Evolutionary conservation across 805 yeast genomes (phyloP), one percentile per base, ranked within the genome.

Genomic region (Ogataea chonburiensis): DNA sequence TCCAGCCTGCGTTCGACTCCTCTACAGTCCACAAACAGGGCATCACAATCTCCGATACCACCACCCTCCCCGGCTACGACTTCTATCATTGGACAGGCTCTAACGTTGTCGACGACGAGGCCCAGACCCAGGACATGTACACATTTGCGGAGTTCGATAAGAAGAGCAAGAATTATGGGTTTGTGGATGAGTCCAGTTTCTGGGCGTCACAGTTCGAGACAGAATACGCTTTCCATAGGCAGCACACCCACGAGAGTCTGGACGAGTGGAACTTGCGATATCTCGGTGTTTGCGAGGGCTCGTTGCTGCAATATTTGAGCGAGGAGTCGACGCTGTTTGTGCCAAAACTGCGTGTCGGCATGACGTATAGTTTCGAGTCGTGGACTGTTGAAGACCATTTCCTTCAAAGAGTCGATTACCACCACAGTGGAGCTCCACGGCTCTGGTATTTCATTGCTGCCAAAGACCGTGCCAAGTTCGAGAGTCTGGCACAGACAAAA

Each of bases 361-460:
- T 73, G 75, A 60, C 76, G 2, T 73, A 70, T 43, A 68, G 81
- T 32, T 59, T 73, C 2, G 70, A 71, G 34, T 67, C 74, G 28
- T 82, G 86, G 86, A 55, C 59, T 14, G 56, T 69, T 36, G 84
- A 76, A 46, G 88, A 81, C 45, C 82, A 76, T 42, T 75, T 73
- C 54, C 55, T 81, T 3, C 76, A 77, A 28, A 51, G 64, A 8
- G 60, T 70, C 18, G 77, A 75, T 49, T 80, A 69, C 43, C 74
- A 70, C 29, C 77, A 76, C 44, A 46, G 66, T 31, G 89, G 88
- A 2, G 72, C 73, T 5, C 50, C 65, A 10, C 74, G 71, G 49
- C 49, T 73, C 13, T 79, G 86, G 85, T 79, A 76, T 43, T 69
- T 79, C 37, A 67, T 82, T n/a, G 73, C 81, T 0, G 81, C 79